Percentiles rank a stretch among this genome's conserved stretches.
Evolutionary conservation across 495 filamentous ascomycete genomes (phyloP).

Genomic region (Parachaetomium inaequale): DNA sequence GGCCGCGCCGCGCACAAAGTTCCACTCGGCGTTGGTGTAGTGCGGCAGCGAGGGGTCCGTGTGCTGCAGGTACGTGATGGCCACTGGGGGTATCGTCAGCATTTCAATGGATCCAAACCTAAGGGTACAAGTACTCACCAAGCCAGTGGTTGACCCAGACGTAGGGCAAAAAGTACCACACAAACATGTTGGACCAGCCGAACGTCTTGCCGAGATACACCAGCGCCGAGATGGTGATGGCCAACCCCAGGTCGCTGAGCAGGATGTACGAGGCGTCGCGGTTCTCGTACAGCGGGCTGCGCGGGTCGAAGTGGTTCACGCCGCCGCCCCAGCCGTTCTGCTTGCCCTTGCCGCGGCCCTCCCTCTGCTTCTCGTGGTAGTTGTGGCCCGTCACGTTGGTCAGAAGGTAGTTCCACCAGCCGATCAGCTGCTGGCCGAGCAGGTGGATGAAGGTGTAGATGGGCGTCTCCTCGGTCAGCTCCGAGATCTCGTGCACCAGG

Average conservation of each 20-base stretch:
- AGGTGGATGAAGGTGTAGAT: slow-evolving; percentile 71
- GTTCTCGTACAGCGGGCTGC: slow-evolving; percentile 85
- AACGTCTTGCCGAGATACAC: slow-evolving; percentile 65
- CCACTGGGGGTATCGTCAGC: slow-evolving; percentile 49
- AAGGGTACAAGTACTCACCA: slow-evolving; percentile 48
- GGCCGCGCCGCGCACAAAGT: slow-evolving; percentile 78
- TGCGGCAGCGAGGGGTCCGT: slow-evolving; percentile 84
- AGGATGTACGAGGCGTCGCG: slow-evolving; percentile 80
- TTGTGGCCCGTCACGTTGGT: slow-evolving; percentile 94
- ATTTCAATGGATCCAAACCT: too few relatives aligned
- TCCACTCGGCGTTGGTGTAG: slow-evolving; percentile 74
- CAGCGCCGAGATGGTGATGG: slow-evolving; percentile 49
- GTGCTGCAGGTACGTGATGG: slow-evolving; percentile 88
- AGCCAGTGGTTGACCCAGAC: slow-evolving; percentile 99
- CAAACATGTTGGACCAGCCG: slow-evolving; percentile 77
- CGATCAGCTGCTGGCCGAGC: slow-evolving; percentile 78
- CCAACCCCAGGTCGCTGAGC: slow-evolving; percentile 77
- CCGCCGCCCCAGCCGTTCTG: slow-evolving; percentile 71
- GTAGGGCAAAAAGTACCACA: slow-evolving; percentile 95
- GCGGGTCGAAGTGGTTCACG: slow-evolving; percentile 92
- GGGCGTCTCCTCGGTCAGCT: slow-evolving; percentile 92
- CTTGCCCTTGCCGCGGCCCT: slow-evolving; percentile 89
- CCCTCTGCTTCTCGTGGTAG: slow-evolving; percentile 74
- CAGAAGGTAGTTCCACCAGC: slow-evolving; percentile 83
- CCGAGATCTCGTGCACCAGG: slow-evolving; percentile 71